Conservation (phyloP, 306 rosid species). For the Cucumis cinereus region DNA sequence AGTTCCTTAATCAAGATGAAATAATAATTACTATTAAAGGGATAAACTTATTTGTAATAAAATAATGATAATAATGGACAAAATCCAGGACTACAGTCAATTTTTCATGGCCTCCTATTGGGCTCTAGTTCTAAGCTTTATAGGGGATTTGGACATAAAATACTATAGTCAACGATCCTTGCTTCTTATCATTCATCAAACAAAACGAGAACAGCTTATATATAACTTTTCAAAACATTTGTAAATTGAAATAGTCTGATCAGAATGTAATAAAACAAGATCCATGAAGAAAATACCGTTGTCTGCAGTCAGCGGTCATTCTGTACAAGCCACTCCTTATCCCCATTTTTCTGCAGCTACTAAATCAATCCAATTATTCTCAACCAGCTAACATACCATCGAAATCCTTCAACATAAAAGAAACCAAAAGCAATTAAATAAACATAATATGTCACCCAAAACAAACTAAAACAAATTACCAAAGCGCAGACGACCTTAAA, state of each 20-base stretch:
- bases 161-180: neutral
- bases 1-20: neutral
- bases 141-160: neutral
- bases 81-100: neutral
- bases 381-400: slow-evolving; percentile 1
- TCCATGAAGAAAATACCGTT: neutral
- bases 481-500: neutral
- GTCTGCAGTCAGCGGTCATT: slow-evolving; percentile 5
- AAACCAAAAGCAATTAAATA: neutral
- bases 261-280: neutral
- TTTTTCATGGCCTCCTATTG: neutral
- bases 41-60: neutral
- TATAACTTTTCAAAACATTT: neutral
- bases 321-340: neutral
- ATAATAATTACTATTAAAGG: neutral
- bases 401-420: neutral
- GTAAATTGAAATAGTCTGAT: neutral
- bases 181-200: neutral
- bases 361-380: neutral
- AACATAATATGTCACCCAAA: neutral
- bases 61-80: neutral
- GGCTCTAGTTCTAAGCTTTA: neutral
- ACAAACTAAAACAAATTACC: neutral
- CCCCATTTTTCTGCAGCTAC: slow-evolving; percentile 2
- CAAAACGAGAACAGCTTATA: neutral